Evolutionary conservation across 1,284 basidiomycete species (phyloP).

Genomic region (Gastroboletus turbinatus): DNA sequence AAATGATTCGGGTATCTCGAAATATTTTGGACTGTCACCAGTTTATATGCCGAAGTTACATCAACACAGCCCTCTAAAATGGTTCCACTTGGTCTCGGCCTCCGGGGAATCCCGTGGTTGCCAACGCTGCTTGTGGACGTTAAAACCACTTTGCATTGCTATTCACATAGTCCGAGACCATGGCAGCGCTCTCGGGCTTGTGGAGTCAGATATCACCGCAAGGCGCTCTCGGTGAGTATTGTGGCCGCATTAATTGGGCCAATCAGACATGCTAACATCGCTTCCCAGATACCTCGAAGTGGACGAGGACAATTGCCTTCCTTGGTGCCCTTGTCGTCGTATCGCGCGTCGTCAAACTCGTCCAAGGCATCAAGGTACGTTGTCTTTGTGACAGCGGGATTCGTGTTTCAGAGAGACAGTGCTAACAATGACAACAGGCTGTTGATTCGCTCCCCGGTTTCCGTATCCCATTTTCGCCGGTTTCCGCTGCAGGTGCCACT

Average conservation of each 20-base stretch:
- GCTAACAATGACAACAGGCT: background rate
- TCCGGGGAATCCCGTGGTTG: too few species aligned
- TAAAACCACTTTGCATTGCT: too few species aligned
- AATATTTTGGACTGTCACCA: too few species aligned
- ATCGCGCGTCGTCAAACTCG: background rate
- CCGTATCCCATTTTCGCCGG: background rate
- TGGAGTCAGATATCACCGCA: background rate
- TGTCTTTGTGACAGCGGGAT: background rate
- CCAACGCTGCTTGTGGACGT: too few species aligned
- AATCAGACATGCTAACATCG: background rate
- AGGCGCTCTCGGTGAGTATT: background rate
- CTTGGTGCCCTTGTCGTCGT: background rate
- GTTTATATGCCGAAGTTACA: too few species aligned
- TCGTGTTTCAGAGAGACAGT: background rate
- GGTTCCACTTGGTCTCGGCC: too few species aligned
- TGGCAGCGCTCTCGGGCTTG: background rate
- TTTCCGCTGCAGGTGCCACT: background rate
- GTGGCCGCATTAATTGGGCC: too few species aligned
- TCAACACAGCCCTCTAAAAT: too few species aligned
- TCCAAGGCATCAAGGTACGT: background rate
- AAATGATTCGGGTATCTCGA: too few species aligned
- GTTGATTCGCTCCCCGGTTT: slow-evolving; percentile 1
- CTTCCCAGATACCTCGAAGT: background rate
- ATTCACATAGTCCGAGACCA: background rate
- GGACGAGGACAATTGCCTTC: background rate